These are phyloP conservation scores for Aspergillus pseudonomiae DNA, from an alignment of 2,329 filamentous ascomycete genomes.

Conservation along the genomic window DNA sequence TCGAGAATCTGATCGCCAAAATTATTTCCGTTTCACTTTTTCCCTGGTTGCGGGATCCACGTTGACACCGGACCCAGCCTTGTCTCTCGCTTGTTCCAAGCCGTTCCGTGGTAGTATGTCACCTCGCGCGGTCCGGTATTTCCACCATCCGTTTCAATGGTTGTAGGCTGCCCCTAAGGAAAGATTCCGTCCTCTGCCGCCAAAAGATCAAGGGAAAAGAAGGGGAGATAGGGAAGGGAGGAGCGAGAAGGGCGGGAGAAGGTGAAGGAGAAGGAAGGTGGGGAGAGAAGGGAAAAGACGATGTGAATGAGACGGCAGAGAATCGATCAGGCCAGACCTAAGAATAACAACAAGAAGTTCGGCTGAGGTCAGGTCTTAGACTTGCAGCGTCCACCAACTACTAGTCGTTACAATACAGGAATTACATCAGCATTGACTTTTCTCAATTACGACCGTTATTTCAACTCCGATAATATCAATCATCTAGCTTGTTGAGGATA, in stretches of 20 bases:
- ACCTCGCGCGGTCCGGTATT: neutral
- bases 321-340: slow-evolving; percentile 20
- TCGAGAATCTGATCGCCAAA: slow-evolving; percentile 9
- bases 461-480: neutral
- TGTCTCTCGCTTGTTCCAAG: slow-evolving; percentile 6
- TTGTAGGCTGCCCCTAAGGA: neutral
- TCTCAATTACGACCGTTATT: neutral
- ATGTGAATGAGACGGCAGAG: slow-evolving; percentile 2
- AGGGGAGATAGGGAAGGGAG: neutral
- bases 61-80: slow-evolving; percentile 19
- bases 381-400: slow-evolving; percentile 15
- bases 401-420: slow-evolving; percentile 7
- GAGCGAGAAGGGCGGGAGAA: slow-evolving; percentile 1
- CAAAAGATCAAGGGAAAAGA: neutral
- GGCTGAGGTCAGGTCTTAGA: slow-evolving; percentile 15
- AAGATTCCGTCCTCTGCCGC: neutral
- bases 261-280: neutral
- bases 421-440: neutral
- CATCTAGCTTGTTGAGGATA: neutral
- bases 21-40: slow-evolving; percentile 10
- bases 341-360: slow-evolving; percentile 14
- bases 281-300: neutral
- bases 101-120: slow-evolving; percentile 5
- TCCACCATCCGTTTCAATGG: slow-evolving; percentile 1
- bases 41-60: slow-evolving; percentile 16